Evolutionary conservation across 164 flowering plant species (phyloP), one percentile per base, ranked within the genome.

Genomic region (Kingdonia uniflora): DNA sequence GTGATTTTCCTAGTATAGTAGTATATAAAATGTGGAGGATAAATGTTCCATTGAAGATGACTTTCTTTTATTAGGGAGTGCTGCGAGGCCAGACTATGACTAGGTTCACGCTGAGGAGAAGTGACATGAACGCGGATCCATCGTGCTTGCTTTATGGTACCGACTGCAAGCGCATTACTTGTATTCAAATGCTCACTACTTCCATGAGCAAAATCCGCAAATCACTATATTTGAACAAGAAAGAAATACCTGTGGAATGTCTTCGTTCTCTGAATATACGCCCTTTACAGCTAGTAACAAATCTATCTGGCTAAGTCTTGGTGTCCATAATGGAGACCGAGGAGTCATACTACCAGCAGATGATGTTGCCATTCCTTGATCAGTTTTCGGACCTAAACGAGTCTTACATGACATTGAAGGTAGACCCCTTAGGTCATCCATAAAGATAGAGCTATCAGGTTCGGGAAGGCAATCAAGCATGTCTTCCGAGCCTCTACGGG

Each of bases 271-370:
- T 51, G 90, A 69, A 65, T 51, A 81, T 58, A 84, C 69, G 60
- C 88, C 76, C 69, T 82, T 89, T 51, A 87, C 95, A 23, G 85
- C 72, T 68, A 94, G 71, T 37, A 90, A 71, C 80, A 85, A 67
- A 59, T 94, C 99, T 51, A 89, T 83, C 56, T 71, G 95, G 73
- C 82, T 81, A 50, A 75, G 73, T 53, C 79, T 75, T 57, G 99
- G 99, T 51, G 97, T 94, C 76, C 79, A 63, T 41, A 87, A 44
- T 26, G 97, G 99, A 38, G 99, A 94, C 55, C 94, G 73, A 65
- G 99, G 99, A 68, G 99, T 94, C 90, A 94, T 80, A 73, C 97
- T 94, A 56, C 95, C 95, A 11, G 88, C 97, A 38, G 99, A 94
- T 55, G 99, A 94, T 47, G 96, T 83, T 49, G 97, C 71, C 96